phyloP scores from a whole-genome alignment of 1,284 basidiomycete genomes.

The Trichosporon sp. region DNA sequence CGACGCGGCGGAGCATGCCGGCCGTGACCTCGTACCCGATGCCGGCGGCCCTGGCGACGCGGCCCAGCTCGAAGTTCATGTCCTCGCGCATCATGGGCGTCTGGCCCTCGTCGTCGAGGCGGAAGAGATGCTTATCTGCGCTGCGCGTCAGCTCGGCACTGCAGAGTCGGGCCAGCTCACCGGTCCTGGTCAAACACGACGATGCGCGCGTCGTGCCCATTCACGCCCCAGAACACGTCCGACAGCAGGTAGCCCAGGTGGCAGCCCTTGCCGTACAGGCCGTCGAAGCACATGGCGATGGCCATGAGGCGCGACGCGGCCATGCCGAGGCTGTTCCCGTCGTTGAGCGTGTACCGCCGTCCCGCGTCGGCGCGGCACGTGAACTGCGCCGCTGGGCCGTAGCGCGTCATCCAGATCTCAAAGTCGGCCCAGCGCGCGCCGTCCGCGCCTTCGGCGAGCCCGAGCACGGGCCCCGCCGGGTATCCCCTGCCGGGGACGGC shows the following conservation, averaged over 20 bases:
- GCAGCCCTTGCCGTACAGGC: background rate
- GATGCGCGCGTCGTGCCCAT: background rate
- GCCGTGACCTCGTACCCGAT: conserved; percentile 1
- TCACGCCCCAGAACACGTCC: background rate
- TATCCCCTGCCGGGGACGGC: background rate
- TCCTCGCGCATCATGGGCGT: background rate
- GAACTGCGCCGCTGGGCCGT: background rate
- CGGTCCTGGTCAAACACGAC: background rate
- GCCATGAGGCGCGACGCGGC: background rate
- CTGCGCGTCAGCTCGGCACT: background rate
- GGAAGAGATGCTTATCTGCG: background rate
- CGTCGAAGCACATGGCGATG: conserved; percentile 3
- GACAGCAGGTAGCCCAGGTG: conserved; percentile 5
- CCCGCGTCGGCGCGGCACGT: background rate
- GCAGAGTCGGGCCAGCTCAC: too few species aligned
- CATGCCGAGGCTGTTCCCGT: conserved; percentile 3
- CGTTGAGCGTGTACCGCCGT: background rate
- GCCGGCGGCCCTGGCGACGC: background rate
- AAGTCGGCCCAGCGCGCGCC: conserved; percentile 6
- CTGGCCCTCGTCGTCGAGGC: background rate
- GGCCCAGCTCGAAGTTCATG: conserved; percentile 7
- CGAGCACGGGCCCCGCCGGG: background rate
- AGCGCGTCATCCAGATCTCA: background rate
- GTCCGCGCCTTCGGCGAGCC: background rate
- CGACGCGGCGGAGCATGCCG: conserved; percentile 4